Evolutionary conservation across 83 land plant species (phyloP), one percentile per base, ranked within the genome.

Genomic region (Diphasiastrum complanatum): DNA sequence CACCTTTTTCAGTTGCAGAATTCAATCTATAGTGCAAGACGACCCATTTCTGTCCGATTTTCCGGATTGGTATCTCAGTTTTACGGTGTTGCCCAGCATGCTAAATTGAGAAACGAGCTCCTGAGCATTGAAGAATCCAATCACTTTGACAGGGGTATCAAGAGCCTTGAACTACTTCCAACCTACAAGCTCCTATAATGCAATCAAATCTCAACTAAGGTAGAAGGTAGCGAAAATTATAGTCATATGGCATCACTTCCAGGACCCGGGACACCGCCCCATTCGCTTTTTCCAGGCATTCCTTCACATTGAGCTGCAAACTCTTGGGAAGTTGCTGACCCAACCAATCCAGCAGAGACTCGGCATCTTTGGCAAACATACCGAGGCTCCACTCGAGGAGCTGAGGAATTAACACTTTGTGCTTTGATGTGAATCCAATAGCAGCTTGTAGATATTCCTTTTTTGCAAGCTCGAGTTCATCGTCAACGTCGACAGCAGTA

Each of bases 171-270:
- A n/a, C n/a, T n/a, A n/a, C n/a, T n/a, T n/a, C n/a, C n/a, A n/a
- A n/a, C n/a, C n/a, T n/a, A n/a, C n/a, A n/a, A n/a, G n/a, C n/a
- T n/a, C n/a, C n/a, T n/a, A n/a, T n/a, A n/a, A n/a, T n/a, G n/a
- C n/a, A n/a, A n/a, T n/a, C n/a, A n/a, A n/a, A n/a, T n/a, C n/a
- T n/a, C n/a, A n/a, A n/a, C n/a, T n/a, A n/a, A n/a, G n/a, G n/a
- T 30, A 55, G 31, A n/a, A 55, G 27, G 34, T 55, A 55, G 19
- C 43, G 59, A 30, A 55, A 55, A 1, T 27, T 55, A 30, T 27
- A 55, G 34, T 55, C 59, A 30, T 55, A 55, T 10, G 59, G 59
- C 59, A 55, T 55, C 34, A 55, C 59, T 27, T 55, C 28, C 11
- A 55, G 34, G 16, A 12, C 16, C 8, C 11, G 8, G 1, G 59